Conservation (phyloP, 805 yeast genomes). For the Tetrapisispora nanseiensis region DNA sequence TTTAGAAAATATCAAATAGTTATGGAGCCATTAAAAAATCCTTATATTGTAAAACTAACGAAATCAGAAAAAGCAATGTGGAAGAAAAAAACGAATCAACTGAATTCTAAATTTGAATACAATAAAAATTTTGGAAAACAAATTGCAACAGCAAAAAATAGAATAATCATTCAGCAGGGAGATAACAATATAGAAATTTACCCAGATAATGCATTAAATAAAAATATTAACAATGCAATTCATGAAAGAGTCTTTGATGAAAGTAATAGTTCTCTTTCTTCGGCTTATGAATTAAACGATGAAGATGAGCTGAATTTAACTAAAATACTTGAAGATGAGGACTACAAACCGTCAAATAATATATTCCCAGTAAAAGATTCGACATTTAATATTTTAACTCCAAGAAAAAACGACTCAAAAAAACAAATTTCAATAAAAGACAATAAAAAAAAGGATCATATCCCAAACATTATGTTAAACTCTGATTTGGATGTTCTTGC, state of each 20-base stretch:
- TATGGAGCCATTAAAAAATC: slow-evolving; percentile 24
- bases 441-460: too few relatives aligned
- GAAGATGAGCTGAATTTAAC: background rate
- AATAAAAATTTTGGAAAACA: slow-evolving; percentile 13
- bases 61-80: slow-evolving; percentile 14
- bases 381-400: background rate
- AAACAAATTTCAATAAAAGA: background rate
- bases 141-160: slow-evolving; percentile 9
- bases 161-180: background rate
- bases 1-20: slow-evolving; percentile 16
- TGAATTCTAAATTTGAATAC: slow-evolving; percentile 8
- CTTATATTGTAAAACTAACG: slow-evolving; percentile 19
- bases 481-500: too few relatives aligned
- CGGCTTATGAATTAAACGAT: background rate
- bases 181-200: background rate
- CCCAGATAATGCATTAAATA: background rate
- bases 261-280: background rate
- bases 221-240: background rate
- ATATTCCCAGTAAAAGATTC: background rate
- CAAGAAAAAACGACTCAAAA: background rate
- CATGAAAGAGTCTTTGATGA: background rate
- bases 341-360: background rate
- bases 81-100: slow-evolving; percentile 6
- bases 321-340: background rate
- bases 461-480: too few relatives aligned